Conservation (phyloP, 495 filamentous ascomycete genomes). For the Aspergillus sclerotiicarbonarius region DNA sequence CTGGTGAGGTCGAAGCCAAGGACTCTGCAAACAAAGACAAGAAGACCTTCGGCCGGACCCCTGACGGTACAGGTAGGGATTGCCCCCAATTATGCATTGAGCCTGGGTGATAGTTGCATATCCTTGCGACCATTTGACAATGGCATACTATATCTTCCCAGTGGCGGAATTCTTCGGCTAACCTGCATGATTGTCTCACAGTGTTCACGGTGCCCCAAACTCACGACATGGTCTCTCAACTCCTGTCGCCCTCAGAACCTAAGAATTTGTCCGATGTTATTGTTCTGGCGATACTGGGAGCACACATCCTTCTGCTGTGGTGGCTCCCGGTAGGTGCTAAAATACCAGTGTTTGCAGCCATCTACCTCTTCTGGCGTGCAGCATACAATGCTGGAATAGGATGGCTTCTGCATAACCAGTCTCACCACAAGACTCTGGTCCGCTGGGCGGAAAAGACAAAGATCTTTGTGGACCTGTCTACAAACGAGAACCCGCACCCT, state of each 20-base stretch:
- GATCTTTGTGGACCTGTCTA: conserved; percentile 81
- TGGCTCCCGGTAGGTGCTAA: conserved; percentile 63
- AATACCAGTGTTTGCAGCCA: conserved; percentile 69
- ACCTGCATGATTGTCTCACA: conserved; percentile 32
- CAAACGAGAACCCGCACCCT: conserved; percentile 77
- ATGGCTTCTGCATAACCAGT: conserved; percentile 83
- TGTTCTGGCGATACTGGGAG: conserved; percentile 76
- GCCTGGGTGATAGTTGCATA: neutral
- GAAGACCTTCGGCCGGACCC: conserved; percentile 89
- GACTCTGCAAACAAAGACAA: conserved; percentile 52
- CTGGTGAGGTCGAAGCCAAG: conserved; percentile 35
- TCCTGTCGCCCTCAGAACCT: conserved; percentile 89
- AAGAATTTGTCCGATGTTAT: conserved; percentile 87
- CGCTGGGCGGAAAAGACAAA: conserved; percentile 82
- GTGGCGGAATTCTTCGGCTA: neutral
- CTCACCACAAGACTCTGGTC: conserved; percentile 79
- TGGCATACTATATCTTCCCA: neutral
- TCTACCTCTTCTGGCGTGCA: conserved; percentile 90
- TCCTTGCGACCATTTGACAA: neutral
- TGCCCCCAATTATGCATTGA: neutral
- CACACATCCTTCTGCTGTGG: conserved; percentile 71
- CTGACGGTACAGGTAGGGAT: conserved; percentile 78
- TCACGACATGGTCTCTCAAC: conserved; percentile 98
- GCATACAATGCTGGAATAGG: conserved; percentile 94
- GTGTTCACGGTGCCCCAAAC: conserved; percentile 96